Evolutionary conservation across 2,329 filamentous ascomycete genomes (phyloP), one percentile per base, ranked within the genome.

Genomic region (Aurifilum marmelostoma): DNA sequence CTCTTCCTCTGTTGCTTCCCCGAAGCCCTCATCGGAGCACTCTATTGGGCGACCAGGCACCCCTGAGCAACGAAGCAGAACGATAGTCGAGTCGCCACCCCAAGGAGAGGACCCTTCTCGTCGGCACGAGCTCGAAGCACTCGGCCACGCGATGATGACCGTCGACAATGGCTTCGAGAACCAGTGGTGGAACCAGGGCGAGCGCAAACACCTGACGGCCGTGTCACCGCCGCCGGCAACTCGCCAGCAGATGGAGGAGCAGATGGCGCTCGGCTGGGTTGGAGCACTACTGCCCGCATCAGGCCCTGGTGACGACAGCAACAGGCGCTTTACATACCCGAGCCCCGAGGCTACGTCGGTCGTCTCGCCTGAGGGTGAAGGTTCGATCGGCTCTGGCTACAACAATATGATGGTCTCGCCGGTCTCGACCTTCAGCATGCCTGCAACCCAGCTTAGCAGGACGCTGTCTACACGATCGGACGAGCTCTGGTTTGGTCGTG

Each of bases 161-260:
- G 82, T 87, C 3, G 85, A 87, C 73, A 87, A 87, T 72, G 85
- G 85, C 2, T 87, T 87, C 72, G 85, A 87, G 76, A 82, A 84
- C 71, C 84, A 87, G 75, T 87, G 85, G 84, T 87, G 85, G 85
- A 82, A 86, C 72, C 83, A 84, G 71, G 85, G 65, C 32, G 65
- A 67, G 58, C 76, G 78, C 63, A 71, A 75, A 1, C 75, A 72
- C 29, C 70, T 73, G 63, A 67, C 71, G 37, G 72, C 74, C 1
- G 61, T 70, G 14, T 71, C 74, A n/a, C 70, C 72, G 21, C 71
- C 72, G 24, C 71, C 73, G 67, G 75, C 54, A 60, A 75, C 61
- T 43, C 70, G 68, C 54, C 70, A 78, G 72, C 41, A 74, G 73
- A 66, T 70, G 29, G 52, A 63, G 21, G 67, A 72, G 54, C 68